phyloP scores from a whole-genome alignment of 768 basidiomycete genomes.

The Gymnopilus dilepis region DNA sequence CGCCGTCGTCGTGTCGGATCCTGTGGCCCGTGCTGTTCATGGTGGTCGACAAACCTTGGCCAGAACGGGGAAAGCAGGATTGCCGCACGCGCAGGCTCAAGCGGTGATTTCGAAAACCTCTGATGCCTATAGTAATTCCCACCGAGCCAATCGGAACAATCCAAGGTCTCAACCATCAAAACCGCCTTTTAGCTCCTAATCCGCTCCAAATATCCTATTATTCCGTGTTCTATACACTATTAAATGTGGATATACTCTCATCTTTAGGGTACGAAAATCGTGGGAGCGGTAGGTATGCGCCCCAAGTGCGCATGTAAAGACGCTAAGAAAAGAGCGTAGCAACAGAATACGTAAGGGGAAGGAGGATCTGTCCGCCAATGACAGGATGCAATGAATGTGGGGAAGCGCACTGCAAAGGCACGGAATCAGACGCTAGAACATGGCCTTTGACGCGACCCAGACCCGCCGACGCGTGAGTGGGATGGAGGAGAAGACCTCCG shows the following conservation, averaged over 20 bases:
- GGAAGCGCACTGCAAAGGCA: conserved; percentile 37
- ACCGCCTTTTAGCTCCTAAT: not conserved
- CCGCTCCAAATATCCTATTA: not conserved
- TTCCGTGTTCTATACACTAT: not conserved
- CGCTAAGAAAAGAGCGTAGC: conserved; percentile 52
- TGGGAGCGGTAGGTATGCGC: conserved; percentile 58
- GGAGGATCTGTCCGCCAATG: conserved; percentile 47
- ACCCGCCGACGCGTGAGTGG: not conserved
- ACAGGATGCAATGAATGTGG: conserved; percentile 47
- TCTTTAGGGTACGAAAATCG: conserved; percentile 45
- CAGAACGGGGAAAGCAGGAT: conserved; percentile 58
- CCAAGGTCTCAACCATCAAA: conserved; percentile 37
- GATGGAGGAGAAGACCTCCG: conserved; percentile 11
- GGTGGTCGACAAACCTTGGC: conserved; percentile 45
- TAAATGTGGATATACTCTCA: conserved; percentile 13
- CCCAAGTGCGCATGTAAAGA: conserved; percentile 50
- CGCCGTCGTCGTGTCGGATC: conserved; percentile 49
- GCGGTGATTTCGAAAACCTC: conserved; percentile 67
- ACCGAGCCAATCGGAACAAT: conserved; percentile 73
- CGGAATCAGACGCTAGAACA: conserved; percentile 26
- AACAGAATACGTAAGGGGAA: conserved; percentile 56
- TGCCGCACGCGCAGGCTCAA: conserved; percentile 62
- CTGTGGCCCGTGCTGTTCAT: conserved; percentile 67
- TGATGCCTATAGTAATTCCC: conserved; percentile 51
- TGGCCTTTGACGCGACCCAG: conserved; percentile 5